Percentiles rank a stretch among this genome's conserved stretches.
These are phyloP conservation scores for Bidens hawaiensis DNA, from an alignment of 140 eudicot species.

Conservation along the genomic window DNA sequence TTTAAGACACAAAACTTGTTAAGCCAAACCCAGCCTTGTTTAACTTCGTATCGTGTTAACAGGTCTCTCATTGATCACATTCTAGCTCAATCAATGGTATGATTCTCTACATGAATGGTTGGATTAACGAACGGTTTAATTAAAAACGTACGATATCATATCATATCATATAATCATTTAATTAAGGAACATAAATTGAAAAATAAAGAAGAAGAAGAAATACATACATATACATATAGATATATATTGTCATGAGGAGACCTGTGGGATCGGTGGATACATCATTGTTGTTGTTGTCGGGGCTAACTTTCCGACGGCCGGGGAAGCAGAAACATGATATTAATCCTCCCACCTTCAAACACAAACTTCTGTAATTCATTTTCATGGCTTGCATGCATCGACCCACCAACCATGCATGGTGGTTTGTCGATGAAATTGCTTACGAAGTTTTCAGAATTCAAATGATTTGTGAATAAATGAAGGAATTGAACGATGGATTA, in stretches of 20 bases:
- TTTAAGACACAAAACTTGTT: too few species aligned
- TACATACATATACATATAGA: constrained; percentile 27
- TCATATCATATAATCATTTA: too few species aligned
- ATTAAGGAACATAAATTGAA: background rate
- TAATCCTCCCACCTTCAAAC: constrained; percentile 26
- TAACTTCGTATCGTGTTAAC: too few species aligned
- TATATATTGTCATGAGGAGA: constrained; percentile 32
- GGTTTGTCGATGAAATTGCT: constrained; percentile 5
- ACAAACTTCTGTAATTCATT: constrained; percentile 18
- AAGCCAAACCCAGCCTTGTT: too few species aligned
- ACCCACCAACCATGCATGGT: background rate
- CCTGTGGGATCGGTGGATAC: constrained; percentile 23
- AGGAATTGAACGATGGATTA: background rate
- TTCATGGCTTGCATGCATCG: background rate
- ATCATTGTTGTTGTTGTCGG: constrained; percentile 3
- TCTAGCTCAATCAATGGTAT: too few species aligned
- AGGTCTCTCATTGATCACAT: too few species aligned
- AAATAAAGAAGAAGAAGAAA: constrained; percentile 26
- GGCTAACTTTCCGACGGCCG: constrained; percentile 24
- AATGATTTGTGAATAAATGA: background rate
- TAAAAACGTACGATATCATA: too few species aligned
- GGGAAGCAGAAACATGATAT: constrained; percentile 30
- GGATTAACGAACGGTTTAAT: background rate
- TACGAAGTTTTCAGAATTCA: background rate
- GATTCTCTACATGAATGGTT: background rate